phyloP scores from a whole-genome alignment of 2,329 filamentous ascomycete species.

The Aspergillus carbonarius region DNA sequence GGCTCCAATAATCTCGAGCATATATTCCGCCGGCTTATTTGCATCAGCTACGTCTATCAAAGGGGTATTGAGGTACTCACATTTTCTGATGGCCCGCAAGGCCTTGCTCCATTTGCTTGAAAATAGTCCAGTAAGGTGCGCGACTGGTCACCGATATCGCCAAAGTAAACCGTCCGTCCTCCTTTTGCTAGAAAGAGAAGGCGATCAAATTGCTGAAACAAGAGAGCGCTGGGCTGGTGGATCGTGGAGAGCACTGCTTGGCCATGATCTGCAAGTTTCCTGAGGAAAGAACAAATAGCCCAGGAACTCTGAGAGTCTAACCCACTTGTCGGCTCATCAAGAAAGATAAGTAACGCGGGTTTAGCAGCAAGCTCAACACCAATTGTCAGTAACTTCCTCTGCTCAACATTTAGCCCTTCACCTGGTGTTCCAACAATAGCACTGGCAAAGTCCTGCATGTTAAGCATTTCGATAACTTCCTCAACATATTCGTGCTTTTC shows the following conservation, averaged over 20 bases:
- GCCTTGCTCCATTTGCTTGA: conserved; percentile 58
- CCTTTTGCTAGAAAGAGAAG: conserved; percentile 63
- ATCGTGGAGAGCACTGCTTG: conserved; percentile 91
- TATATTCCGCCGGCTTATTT: conserved; percentile 65
- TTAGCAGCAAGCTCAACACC: conserved; percentile 91
- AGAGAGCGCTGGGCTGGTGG: conserved; percentile 88
- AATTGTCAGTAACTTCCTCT: conserved; percentile 75
- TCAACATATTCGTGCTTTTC: conserved; percentile 86
- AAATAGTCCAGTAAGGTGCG: conserved; percentile 62
- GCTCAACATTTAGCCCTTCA: conserved; percentile 65
- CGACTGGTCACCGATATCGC: conserved; percentile 61
- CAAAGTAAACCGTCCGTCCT: conserved; percentile 67
- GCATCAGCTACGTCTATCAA: conserved; percentile 14
- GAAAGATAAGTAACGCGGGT: conserved; percentile 79
- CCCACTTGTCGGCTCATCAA: conserved; percentile 90
- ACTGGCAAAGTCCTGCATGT: conserved; percentile 85
- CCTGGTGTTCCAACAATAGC: conserved; percentile 84
- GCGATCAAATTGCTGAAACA: conserved; percentile 78
- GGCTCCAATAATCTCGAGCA: conserved; percentile 59
- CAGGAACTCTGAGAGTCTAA: conserved; percentile 87
- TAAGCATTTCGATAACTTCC: conserved; percentile 75
- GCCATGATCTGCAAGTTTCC: conserved; percentile 82
- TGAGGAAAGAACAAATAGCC: conserved; percentile 81
- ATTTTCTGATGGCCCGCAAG: conserved; percentile 63
- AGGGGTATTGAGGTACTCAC: conserved; percentile 16